phyloP scores from a whole-genome alignment of 1,139 yeast genomes.

The Wickerhamiella pararugosa region DNA sequence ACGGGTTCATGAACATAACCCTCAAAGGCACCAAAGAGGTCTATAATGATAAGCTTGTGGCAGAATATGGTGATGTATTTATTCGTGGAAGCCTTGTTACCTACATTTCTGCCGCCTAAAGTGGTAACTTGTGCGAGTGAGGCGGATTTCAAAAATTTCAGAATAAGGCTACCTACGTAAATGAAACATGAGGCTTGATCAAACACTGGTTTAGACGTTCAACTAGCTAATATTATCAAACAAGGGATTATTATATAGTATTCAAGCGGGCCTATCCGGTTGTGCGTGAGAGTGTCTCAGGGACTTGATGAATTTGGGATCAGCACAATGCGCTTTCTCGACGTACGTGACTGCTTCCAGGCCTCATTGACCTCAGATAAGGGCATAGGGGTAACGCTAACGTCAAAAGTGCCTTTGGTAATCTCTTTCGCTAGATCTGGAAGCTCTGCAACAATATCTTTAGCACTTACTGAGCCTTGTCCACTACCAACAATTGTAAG shows the following conservation, averaged over 20 bases:
- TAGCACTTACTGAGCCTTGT: no score
- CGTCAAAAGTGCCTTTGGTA: neutral
- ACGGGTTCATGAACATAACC: conserved; percentile 93
- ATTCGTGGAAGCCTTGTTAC: conserved; percentile 84
- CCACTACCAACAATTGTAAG: no score
- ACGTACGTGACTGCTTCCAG: no score
- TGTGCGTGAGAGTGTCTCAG: no score
- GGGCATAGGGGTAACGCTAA: neutral
- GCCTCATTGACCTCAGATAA: neutral
- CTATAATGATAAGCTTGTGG: conserved; percentile 41
- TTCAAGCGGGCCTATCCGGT: no score
- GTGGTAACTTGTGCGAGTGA: neutral
- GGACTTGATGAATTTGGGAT: no score
- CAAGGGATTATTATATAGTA: no score
- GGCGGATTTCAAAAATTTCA: no score
- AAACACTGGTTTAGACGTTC: neutral
- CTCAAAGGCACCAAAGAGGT: conserved; percentile 62
- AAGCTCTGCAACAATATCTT: neutral
- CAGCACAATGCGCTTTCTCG: no score
- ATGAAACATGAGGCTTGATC: neutral
- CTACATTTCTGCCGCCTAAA: conserved; percentile 26
- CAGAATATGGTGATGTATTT: conserved; percentile 72
- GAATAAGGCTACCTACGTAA: neutral
- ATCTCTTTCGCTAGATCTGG: neutral
- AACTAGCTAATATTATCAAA: no score